Evolutionary conservation across 257 asterid genomes (phyloP).

Genomic region (Nicotiana undulata): DNA sequence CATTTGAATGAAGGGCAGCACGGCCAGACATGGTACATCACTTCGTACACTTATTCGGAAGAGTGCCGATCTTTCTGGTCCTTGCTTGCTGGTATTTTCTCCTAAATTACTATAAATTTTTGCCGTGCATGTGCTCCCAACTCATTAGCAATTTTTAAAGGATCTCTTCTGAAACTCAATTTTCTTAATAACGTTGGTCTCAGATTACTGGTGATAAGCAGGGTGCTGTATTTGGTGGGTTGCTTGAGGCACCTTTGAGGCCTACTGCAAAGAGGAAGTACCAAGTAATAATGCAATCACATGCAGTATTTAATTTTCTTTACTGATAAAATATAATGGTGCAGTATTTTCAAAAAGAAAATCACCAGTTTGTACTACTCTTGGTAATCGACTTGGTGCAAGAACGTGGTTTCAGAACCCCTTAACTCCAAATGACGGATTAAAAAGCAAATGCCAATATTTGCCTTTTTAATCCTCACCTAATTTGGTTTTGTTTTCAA

Average conservation of each 20-base stretch:
- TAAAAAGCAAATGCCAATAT: not conserved
- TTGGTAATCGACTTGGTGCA: not conserved
- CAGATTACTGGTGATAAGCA: slow-evolving; percentile 89
- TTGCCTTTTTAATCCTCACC: not conserved
- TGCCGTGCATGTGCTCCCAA: not conserved
- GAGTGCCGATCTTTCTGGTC: slow-evolving; percentile 58
- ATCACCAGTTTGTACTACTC: not conserved
- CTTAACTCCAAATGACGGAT: not conserved
- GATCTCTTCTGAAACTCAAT: not conserved
- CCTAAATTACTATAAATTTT: not conserved
- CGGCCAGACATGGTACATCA: slow-evolving; percentile 89
- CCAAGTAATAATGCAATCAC: slow-evolving; percentile 43
- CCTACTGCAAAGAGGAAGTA: slow-evolving; percentile 85
- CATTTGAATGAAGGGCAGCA: slow-evolving; percentile 86
- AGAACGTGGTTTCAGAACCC: not conserved
- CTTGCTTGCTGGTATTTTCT: slow-evolving; percentile 68
- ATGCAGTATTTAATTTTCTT: not conserved
- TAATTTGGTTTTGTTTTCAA: not conserved
- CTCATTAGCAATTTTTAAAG: not conserved
- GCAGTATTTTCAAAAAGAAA: not conserved
- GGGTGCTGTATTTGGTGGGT: slow-evolving; percentile 94
- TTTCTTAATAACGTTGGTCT: slow-evolving; percentile 3
- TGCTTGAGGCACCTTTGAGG: slow-evolving; percentile 81
- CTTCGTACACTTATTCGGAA: slow-evolving; percentile 78
- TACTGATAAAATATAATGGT: not conserved